Evolutionary conservation across 2,329 filamentous ascomycete species (phyloP), one percentile per base, ranked within the genome.

Genomic region (Cercospora sp.): DNA sequence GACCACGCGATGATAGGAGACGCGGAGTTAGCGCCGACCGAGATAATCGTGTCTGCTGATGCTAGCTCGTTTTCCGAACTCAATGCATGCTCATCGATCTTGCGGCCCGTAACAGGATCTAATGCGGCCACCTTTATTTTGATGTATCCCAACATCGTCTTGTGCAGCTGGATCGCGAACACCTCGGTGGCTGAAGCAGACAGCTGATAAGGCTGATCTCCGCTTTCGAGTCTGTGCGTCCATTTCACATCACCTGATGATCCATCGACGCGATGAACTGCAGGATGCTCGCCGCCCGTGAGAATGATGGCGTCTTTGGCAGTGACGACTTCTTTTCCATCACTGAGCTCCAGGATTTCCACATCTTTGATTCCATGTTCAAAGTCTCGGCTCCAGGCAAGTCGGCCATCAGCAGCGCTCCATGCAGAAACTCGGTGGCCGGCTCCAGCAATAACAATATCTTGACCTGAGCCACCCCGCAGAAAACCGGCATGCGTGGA

Each of bases 381-480:
- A 66, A 92, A 88, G 59, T 84, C 82, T 51, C 85, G 85, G 67
- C 88, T 87, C 93, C 95, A 99, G 43, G 88, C 84, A 71, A 91
- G 87, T 75, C 91, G 89, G 30, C 95, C 95, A 74, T 90, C 91
- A 60, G 90, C 84, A 40, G 93, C 92, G 80, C 92, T 90, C 94
- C 94, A 98, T 13, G 91, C 87, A 64, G 90, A 87, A 30, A 97
- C 88, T 60, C 87, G 86, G 70, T 84, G 84, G 16, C 90, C 92
- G 43, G 89, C 81, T 1, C 90, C 93, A 73, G 90, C 91, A 43
- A 93, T 86, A 18, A 98, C 82, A 77, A 90, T 90, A 73, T 90
- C 89, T 78, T 94, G 90, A 68, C 90, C 91, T 72, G 93, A 89
- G n/a, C 89, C 88, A n/a, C 91, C 88, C 70, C 91, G 85, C 73